phyloP scores from a whole-genome alignment of 306 rosid species.

The Sindora glabra region DNA sequence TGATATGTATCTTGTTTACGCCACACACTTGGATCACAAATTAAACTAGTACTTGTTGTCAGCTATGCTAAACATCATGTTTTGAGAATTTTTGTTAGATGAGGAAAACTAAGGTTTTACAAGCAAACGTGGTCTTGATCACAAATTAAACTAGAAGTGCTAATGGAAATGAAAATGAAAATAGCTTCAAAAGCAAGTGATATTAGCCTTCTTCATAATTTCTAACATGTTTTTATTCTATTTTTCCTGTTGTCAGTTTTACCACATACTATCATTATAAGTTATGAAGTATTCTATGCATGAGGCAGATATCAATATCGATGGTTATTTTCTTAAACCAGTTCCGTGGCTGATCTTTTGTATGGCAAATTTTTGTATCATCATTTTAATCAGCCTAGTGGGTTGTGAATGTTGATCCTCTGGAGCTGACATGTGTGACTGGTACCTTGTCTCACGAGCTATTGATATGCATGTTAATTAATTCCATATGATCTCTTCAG shows the following conservation, averaged over 20 bases:
- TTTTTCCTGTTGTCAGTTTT: neutral
- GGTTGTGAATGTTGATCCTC: neutral
- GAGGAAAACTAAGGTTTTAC: neutral
- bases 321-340: neutral
- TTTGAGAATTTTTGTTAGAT: too few species aligned
- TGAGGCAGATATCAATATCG: too few species aligned
- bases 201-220: neutral
- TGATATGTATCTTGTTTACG: too few species aligned
- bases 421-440: neutral
- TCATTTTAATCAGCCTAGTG: neutral
- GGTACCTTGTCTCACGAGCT: neutral
- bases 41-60: neutral
- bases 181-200: slow-evolving; percentile 4
- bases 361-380: neutral
- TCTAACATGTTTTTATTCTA: neutral
- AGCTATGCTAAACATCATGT: neutral
- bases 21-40: too few species aligned
- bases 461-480: neutral
- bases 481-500: neutral
- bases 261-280: too few species aligned
- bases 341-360: neutral
- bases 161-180: neutral
- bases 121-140: slow-evolving; percentile 3
- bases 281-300: too few species aligned
- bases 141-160: neutral